Conservation (phyloP, 768 basidiomycete genomes). For the Calocybe indica region DNA sequence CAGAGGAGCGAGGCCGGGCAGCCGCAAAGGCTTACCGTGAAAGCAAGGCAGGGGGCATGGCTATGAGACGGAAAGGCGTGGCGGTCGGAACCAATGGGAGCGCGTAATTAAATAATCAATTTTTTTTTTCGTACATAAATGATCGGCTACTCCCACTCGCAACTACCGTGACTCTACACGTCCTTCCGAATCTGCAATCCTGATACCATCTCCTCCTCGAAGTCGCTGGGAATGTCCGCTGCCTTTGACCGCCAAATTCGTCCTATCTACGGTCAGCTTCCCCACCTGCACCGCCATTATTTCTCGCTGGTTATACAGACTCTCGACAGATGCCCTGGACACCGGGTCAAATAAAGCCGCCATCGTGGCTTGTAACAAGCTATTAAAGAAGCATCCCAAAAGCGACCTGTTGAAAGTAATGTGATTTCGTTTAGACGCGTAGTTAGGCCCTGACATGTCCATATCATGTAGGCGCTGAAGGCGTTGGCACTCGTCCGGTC, state of each 20-base stretch:
- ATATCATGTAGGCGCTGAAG: constrained; percentile 53
- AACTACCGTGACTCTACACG: background rate
- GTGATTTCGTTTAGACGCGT: background rate
- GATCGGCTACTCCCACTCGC: no score
- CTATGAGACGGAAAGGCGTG: constrained; percentile 1
- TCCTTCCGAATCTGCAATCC: no score
- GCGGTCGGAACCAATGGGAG: no score
- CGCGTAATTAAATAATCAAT: background rate
- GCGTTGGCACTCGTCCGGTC: constrained; percentile 78
- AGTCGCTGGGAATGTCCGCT: constrained; percentile 35
- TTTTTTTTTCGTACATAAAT: no score
- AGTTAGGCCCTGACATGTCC: background rate
- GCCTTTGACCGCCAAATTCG: constrained; percentile 79
- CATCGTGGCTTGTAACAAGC: constrained; percentile 78
- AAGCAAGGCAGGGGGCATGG: constrained; percentile 46
- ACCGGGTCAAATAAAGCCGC: constrained; percentile 85
- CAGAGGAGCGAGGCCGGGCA: background rate
- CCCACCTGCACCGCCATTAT: background rate
- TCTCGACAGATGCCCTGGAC: constrained; percentile 69
- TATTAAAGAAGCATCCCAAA: constrained; percentile 80
- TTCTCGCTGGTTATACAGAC: constrained; percentile 1
- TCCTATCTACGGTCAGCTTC: constrained; percentile 70
- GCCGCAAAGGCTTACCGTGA: constrained; percentile 35
- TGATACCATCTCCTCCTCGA: background rate
- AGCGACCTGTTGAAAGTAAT: constrained; percentile 65